Base-by-base conservation (phyloP, 2,329 filamentous ascomycete genomes). In the Fulvia fulva region DNA sequence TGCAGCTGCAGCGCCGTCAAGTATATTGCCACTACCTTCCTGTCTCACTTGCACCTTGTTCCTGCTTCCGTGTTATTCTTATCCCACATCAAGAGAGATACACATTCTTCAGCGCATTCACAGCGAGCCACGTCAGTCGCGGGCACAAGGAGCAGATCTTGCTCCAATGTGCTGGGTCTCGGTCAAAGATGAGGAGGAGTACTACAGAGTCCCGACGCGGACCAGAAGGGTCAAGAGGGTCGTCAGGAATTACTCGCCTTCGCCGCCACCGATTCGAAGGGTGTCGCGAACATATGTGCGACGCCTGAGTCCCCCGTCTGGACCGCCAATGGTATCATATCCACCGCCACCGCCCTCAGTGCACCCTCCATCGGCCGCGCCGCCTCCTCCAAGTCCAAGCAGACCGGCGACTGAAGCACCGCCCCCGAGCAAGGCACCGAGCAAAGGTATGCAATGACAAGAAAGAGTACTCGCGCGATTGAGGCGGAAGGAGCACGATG, bases 101-200 rank as follows among this genome's bases (percentile, higher is more conserved):
- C 37, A n/a, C 14, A 19, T 41, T 7, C 37, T 41, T 12, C 14
- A n/a, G 37, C 37, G 19, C n/a, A 41, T 19, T 14, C 44, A 30
- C 9, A 30, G n/a, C 26, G 3, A 26, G 47, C 47, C 47, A 50
- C 26, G 23, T 28, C 47, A 50, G 12, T 30, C 16, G 23, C 32
- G 19, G 30, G 41, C 26, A 50, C 26, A 28, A 32, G n/a, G 25
- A 28, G 9, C 46, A 30, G 25, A 50, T 43, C 32, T 53, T 21
- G 28, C 16, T 19, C n/a, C 54, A 5, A 79, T 80, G 78, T 80
- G 78, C 68, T 75, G 79, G 34, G 67, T 79, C 68, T 75, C 74
- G 60, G 74, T 79, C 56, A 74, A 73, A 58, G 37, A 41, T 41
- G 72, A 77, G 53, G 77, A 78, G 61, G 76, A 79, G 45, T 70